Evolutionary conservation across 345 rosid genomes (phyloP).

Genomic region (Xanthoceras sorbifolium): DNA sequence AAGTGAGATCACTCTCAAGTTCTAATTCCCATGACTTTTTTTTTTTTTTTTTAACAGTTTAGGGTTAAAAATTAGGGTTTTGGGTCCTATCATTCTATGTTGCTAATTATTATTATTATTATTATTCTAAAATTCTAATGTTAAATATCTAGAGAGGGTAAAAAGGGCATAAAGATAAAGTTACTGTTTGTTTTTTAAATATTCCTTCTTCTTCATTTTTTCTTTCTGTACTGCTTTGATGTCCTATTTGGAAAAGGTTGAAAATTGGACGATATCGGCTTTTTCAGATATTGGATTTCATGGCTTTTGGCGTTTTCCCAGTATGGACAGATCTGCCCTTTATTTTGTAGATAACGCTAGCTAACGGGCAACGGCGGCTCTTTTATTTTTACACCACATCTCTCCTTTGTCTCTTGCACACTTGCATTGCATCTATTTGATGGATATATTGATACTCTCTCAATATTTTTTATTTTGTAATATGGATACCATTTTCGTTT

Average conservation of each 20-base stretch:
- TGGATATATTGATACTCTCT: too few relatives aligned
- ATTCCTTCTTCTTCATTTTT: too few relatives aligned
- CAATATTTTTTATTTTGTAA: neutral
- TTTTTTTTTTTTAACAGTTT: slow-evolving; percentile 9
- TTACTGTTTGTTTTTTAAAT: slow-evolving; percentile 23
- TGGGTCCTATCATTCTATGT: neutral
- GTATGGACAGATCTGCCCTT: slow-evolving; percentile 28
- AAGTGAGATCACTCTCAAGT: slow-evolving; percentile 88
- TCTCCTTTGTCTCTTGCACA: too few relatives aligned
- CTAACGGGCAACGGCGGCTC: neutral
- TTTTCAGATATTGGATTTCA: slow-evolving; percentile 19
- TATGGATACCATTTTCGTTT: neutral
- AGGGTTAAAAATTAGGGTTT: slow-evolving; percentile 29
- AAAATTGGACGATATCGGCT: slow-evolving; percentile 20
- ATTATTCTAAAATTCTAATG: slow-evolving; percentile 9
- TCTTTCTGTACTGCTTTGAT: neutral
- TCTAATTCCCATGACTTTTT: slow-evolving; percentile 30
- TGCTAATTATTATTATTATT: slow-evolving; percentile 15
- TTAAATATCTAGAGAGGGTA: slow-evolving; percentile 27
- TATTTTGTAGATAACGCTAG: neutral
- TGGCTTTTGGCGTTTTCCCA: slow-evolving; percentile 16
- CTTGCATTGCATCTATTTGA: too few relatives aligned
- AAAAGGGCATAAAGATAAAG: slow-evolving; percentile 30
- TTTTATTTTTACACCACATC: too few relatives aligned
- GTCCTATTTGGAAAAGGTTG: slow-evolving; percentile 16